Base-by-base conservation (phyloP, 2,329 filamentous ascomycete genomes). In the Fusarium sarcochroum region DNA sequence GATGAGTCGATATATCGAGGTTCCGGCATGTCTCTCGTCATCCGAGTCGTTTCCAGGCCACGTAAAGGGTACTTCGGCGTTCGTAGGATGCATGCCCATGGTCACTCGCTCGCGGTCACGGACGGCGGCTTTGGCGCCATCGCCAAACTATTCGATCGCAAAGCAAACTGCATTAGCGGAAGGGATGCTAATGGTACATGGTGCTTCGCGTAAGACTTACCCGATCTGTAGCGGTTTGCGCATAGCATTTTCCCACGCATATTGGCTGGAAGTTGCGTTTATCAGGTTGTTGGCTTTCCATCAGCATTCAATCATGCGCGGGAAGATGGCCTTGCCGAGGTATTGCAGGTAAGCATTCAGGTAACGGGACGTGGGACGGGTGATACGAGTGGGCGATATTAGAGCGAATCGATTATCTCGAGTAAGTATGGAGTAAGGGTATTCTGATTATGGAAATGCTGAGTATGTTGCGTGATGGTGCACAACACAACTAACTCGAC, bases 201-300 rank as follows among this genome's bases (percentile, higher is more conserved):
- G 10, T 45, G 25, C 13, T 18, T 34, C 23, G 32, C 17, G 34
- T 15, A 37, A 32, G 32, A 70, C 78, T 71, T 55, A 81, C 80
- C 49, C 80, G 76, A 32, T 81, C 78, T 7, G 66, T 70, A 27
- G 76, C 77, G 18, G 78, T 79, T 70, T 82, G 80, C 35, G 69
- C 70, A 67, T 80, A 71, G 66, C 80, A 81, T 64, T 66, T 74
- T 37, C 80, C 80, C 34, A 82, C 76, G 15, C 71, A 68, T 53
- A 78, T 61, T 32, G 70, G 73, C 55, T 71, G 63, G 55, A 75
- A 75, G 37, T 66, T 71, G 52, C 63, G 69, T 42, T 55, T 50
- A 37, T 55, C 50, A 54, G 56, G 18, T 44, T 55, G 56, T 67
- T 70, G 72, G 58, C 62, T 63, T 65, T 73, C 71, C 73, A 75